Evolutionary conservation across 139 green algal species (phyloP).

Genomic region (Volvox reticuliferus): DNA sequence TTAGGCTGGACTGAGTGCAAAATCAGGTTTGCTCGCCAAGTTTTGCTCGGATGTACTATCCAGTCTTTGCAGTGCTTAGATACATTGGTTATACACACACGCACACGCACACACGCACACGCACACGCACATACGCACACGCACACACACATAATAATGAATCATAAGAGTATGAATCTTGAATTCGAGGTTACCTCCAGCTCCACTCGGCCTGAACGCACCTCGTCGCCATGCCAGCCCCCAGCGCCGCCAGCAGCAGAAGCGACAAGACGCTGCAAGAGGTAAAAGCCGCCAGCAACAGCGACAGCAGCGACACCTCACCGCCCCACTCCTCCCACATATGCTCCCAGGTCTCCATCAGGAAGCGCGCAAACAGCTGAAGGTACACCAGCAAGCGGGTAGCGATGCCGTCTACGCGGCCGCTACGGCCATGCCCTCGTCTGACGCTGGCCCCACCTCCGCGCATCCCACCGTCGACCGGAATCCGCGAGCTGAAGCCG

Average conservation of each 20-base stretch:
- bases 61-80: too few relatives aligned
- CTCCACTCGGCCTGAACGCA: not conserved
- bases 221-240: constrained; percentile 59
- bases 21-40: too few relatives aligned
- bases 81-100: too few relatives aligned
- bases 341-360: constrained; percentile 7
- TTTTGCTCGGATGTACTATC: too few relatives aligned
- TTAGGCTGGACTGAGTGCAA: too few relatives aligned
- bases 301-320: constrained; percentile 64
- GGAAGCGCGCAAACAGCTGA: not conserved
- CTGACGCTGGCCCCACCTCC: not conserved
- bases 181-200: too few relatives aligned
- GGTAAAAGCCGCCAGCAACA: constrained; percentile 72
- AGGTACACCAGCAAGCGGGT: not conserved
- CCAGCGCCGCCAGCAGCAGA: constrained; percentile 58
- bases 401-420: too few relatives aligned
- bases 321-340: constrained; percentile 61
- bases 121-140: too few relatives aligned
- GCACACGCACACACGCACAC: too few relatives aligned
- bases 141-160: too few relatives aligned
- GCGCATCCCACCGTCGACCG: not conserved
- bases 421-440: not conserved
- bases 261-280: constrained; percentile 67
- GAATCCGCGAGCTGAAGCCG: too few relatives aligned
- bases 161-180: too few relatives aligned